Conservation (phyloP, 2,329 filamentous ascomycete genomes). For the Aspergillus fumigatus region DNA sequence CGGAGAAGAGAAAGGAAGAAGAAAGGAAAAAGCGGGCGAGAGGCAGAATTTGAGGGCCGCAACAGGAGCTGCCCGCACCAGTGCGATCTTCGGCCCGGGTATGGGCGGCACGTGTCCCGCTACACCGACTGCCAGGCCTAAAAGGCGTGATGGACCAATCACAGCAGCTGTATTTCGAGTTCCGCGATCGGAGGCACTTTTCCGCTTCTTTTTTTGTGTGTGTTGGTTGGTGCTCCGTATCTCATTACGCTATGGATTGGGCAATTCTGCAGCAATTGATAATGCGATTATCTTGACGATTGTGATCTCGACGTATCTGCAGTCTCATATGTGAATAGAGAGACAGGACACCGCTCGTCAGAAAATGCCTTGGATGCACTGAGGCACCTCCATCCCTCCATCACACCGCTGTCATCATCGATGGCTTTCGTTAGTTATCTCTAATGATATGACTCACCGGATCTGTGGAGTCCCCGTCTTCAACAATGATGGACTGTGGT, state of each 20-base stretch:
- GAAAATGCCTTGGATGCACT: too few relatives aligned
- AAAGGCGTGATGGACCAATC: slow-evolving; percentile 19
- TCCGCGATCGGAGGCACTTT: slow-evolving; percentile 14
- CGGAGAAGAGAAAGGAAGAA: slow-evolving; percentile 9
- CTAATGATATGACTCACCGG: background rate
- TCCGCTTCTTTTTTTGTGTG: background rate
- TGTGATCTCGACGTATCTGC: background rate
- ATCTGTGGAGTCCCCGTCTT: background rate
- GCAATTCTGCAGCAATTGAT: background rate
- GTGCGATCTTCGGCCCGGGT: slow-evolving; percentile 19
- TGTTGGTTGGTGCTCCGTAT: background rate
- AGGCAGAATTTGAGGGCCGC: background rate
- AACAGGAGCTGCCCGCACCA: slow-evolving; percentile 1
- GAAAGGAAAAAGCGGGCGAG: slow-evolving; percentile 8
- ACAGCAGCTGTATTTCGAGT: slow-evolving; percentile 9
- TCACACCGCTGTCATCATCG: background rate
- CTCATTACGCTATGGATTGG: background rate
- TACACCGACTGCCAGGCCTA: slow-evolving; percentile 21
- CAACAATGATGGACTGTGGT: background rate
- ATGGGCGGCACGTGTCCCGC: slow-evolving; percentile 22
- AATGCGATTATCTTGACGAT: background rate
- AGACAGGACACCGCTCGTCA: too few relatives aligned
- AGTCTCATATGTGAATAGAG: background rate
- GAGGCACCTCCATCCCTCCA: background rate
- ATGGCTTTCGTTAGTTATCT: too few relatives aligned